Evolutionary conservation across 345 rosid species (phyloP).

Genomic region (Camelina neglecta): DNA sequence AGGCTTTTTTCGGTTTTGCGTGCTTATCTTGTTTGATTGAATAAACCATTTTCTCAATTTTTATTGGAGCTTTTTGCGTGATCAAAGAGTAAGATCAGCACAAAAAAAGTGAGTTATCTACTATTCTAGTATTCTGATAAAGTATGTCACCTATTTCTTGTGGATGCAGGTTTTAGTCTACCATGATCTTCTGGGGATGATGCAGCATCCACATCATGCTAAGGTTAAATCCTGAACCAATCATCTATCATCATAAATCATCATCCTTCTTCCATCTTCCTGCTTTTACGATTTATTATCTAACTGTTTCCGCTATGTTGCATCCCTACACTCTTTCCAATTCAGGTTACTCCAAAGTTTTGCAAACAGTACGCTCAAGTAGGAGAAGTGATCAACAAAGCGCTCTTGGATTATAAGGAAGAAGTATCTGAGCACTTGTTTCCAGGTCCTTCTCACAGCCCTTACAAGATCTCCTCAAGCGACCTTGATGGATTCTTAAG

Average conservation of each 20-base stretch:
- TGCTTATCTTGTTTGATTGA: not conserved
- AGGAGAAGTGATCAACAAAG: slow-evolving; percentile 81
- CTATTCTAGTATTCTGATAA: slow-evolving; percentile 17
- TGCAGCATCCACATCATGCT: slow-evolving; percentile 97
- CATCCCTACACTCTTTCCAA: not conserved
- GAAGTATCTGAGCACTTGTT: slow-evolving; percentile 72
- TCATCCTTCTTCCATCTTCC: slow-evolving; percentile 11
- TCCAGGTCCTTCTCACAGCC: slow-evolving; percentile 78
- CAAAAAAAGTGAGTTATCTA: slow-evolving; percentile 14
- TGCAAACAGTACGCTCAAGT: slow-evolving; percentile 76
- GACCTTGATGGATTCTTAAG: slow-evolving; percentile 65
- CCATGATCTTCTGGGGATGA: slow-evolving; percentile 95
- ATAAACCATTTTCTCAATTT: not conserved
- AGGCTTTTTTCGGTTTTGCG: not conserved
- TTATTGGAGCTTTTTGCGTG: not conserved
- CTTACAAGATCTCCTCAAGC: slow-evolving; percentile 63
- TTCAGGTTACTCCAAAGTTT: slow-evolving; percentile 90
- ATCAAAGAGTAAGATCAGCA: slow-evolving; percentile 3
- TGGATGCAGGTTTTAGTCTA: slow-evolving; percentile 76
- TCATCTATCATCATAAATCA: not conserved
- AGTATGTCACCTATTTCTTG: slow-evolving; percentile 1
- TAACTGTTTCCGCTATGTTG: slow-evolving; percentile 4
- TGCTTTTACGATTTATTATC: slow-evolving; percentile 10
- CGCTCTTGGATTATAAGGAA: slow-evolving; percentile 72
- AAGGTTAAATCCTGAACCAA: slow-evolving; percentile 55